Conservation (phyloP, 306 rosid species). For the Ormosia emarginata region DNA sequence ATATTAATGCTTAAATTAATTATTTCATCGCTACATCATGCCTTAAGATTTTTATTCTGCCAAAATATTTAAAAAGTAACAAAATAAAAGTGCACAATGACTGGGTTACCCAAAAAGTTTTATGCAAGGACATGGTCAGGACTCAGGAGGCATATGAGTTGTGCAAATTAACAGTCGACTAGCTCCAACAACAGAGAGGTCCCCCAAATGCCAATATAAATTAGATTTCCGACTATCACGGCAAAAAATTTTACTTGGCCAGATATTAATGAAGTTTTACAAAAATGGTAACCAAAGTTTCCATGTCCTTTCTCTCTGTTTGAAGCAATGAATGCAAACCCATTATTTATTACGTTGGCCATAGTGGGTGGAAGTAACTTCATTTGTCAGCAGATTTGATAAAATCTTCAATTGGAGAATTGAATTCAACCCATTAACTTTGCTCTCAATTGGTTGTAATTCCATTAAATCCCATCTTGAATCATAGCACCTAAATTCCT, state of each 20-base stretch:
- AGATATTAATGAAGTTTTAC: background rate
- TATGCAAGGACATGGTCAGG: too few relatives aligned
- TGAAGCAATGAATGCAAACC: slow-evolving; percentile 41
- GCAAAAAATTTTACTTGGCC: background rate
- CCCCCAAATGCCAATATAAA: background rate
- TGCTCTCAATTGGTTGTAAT: background rate
- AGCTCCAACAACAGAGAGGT: background rate
- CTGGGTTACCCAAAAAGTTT: too few relatives aligned
- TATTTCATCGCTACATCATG: too few relatives aligned
- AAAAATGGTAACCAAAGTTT: background rate
- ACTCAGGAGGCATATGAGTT: background rate
- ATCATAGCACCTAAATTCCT: slow-evolving; percentile 33
- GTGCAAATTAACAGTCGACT: background rate
- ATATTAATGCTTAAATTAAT: too few relatives aligned
- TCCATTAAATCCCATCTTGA: slow-evolving; percentile 15
- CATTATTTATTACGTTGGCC: slow-evolving; percentile 33
- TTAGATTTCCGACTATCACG: background rate
- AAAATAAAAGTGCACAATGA: background rate
- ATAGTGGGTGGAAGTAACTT: slow-evolving; percentile 41
- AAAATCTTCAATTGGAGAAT: slow-evolving; percentile 8
- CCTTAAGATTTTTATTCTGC: too few relatives aligned
- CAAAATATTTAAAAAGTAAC: too few relatives aligned
- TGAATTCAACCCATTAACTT: slow-evolving; percentile 14
- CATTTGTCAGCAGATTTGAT: slow-evolving; percentile 22
- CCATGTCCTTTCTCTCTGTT: background rate